Evolutionary conservation across 768 basidiomycete genomes (phyloP).

Genomic region (Cystobasidium ongulense): DNA sequence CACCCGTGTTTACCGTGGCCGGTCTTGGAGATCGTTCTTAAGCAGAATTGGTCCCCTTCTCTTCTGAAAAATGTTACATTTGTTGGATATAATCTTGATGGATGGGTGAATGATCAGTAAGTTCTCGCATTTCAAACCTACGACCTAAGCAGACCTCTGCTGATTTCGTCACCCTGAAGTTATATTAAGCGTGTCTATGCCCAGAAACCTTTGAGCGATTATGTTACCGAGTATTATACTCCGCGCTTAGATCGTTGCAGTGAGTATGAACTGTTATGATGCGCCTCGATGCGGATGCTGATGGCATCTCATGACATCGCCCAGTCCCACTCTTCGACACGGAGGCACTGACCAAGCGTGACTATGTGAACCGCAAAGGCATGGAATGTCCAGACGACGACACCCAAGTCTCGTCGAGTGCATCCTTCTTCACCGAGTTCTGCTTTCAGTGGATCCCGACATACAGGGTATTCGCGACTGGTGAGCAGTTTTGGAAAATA

Average conservation of each 20-base stretch:
- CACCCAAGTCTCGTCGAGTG: background rate
- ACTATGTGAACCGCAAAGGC: background rate
- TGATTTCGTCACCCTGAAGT: too few species aligned
- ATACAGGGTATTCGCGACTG: background rate
- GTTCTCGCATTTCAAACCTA: too few species aligned
- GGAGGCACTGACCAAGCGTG: too few species aligned
- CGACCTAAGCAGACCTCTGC: too few species aligned
- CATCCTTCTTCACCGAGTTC: background rate
- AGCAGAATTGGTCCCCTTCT: background rate
- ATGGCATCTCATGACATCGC: too few species aligned
- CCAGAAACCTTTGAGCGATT: background rate
- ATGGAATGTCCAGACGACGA: background rate
- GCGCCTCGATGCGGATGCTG: too few species aligned
- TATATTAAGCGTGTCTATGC: too few species aligned
- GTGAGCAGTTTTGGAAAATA: slow-evolving; percentile 13
- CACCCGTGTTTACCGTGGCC: slow-evolving; percentile 5
- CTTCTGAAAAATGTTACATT: background rate
- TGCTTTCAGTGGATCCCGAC: slow-evolving; percentile 19
- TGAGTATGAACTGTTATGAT: too few species aligned
- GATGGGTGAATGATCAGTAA: slow-evolving; percentile 25
- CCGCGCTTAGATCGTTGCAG: background rate
- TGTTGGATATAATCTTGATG: background rate
- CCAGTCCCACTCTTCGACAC: slow-evolving; percentile 5
- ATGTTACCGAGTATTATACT: too few species aligned
- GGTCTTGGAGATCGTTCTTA: slow-evolving; percentile 11